Base-by-base conservation (phyloP, 306 rosid genomes). In the Crotalaria pallida region DNA sequence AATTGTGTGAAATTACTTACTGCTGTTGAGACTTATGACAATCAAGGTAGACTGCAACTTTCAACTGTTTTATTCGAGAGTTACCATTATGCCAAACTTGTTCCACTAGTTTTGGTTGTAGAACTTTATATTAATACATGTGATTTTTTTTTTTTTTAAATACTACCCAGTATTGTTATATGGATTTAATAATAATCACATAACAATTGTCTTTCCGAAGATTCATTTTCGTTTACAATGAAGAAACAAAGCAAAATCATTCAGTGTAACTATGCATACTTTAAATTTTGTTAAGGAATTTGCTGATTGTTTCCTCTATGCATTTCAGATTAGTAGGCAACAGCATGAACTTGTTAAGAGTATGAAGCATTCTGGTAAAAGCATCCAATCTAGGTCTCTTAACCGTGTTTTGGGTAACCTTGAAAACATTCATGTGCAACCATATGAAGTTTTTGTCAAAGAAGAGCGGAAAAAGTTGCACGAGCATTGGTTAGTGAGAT, bases 391-490 rank as follows among this genome's bases (percentile, higher is more conserved):
- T 44, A 85, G 84, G 81, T 85, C 97, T 59, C 95, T 94, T 53
- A 84, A 85, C 81, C 89, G 83, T 79, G 89, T 94, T 78, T 82
- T 94, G 88, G 99, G 99, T 50, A 73, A 87, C 84, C 79, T 89
- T 33, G 82, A 77, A 59, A 69, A 82, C 71, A 83, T 87, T 73
- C 81, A 84, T 53, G 97, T 91, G 69, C 97, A 83, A 69, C 96
- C 99, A 53, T 94, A 94, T 58, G 81, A 81, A 85, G 80, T 83
- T 34, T 94, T 91, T 75, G 84, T 91, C 72, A 80, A 89, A 82
- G 99, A 94, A 77, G 97, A 94, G 61, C 89, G 82, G 77, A 86
- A 94, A 76, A 94, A 91, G 77, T 80, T 94, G 92, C 89, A 64
- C 53, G 91, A 87, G 63, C 89, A 87, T 82, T 94, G 99, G 99